Conservation (phyloP, 805 yeast genomes). For the Henningerozyma blattae region DNA sequence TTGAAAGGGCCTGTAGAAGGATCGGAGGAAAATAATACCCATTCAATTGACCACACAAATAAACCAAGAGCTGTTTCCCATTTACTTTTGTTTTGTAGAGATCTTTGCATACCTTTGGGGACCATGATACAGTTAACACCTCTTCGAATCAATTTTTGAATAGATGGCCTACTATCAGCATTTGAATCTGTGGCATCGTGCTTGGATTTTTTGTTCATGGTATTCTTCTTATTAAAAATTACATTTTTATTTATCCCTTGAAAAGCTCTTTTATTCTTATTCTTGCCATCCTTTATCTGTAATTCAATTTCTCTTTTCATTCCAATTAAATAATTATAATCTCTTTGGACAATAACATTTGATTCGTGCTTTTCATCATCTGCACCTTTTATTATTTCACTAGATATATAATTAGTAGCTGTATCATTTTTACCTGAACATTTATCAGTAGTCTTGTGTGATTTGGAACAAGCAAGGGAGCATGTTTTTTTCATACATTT, state of each 20-base stretch:
- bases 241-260: slow-evolving; percentile 12
- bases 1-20: slow-evolving; percentile 15
- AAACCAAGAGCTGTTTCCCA: slow-evolving; percentile 51
- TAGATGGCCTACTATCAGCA: slow-evolving; percentile 9
- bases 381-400: slow-evolving; percentile 29
- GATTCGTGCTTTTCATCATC: slow-evolving; percentile 29
- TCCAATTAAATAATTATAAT: slow-evolving; percentile 60
- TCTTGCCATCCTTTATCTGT: slow-evolving; percentile 38
- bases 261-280: slow-evolving; percentile 34
- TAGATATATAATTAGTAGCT: slow-evolving; percentile 43
- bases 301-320: slow-evolving; percentile 50
- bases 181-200: slow-evolving; percentile 3
- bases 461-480: slow-evolving; percentile 54
- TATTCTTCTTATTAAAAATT: slow-evolving; percentile 13
- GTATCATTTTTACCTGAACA: slow-evolving; percentile 58
- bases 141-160: slow-evolving; percentile 29
- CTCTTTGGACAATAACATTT: slow-evolving; percentile 50
- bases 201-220: slow-evolving; percentile 2
- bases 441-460: slow-evolving; percentile 48
- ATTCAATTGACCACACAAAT: slow-evolving; percentile 74
- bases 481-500: slow-evolving; percentile 61
- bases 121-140: slow-evolving; percentile 54
- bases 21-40: slow-evolving; percentile 32
- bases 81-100: slow-evolving; percentile 50
- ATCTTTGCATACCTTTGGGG: slow-evolving; percentile 68